Evolutionary conservation across 805 yeast genomes (phyloP).

Genomic region (Starmerella davenportii): DNA sequence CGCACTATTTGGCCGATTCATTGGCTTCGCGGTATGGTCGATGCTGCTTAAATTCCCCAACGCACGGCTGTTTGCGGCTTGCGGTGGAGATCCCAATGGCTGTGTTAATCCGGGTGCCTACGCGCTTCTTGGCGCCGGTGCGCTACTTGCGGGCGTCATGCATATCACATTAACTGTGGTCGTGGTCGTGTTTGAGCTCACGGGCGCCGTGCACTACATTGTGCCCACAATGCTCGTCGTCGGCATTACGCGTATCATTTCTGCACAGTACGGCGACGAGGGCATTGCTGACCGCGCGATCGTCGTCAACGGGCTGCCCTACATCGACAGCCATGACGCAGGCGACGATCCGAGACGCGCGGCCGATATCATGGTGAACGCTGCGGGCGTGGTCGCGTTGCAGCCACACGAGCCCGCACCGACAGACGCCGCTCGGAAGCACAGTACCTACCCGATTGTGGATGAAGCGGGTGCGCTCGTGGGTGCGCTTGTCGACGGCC

Average conservation of each 20-base stretch:
- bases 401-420: neutral
- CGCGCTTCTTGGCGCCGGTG: slow-evolving; percentile 92
- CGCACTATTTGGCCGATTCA: slow-evolving; percentile 77
- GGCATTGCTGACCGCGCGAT: slow-evolving; percentile 97
- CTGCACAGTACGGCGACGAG: slow-evolving; percentile 56
- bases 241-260: slow-evolving; percentile 66
- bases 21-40: slow-evolving; percentile 55
- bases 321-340: slow-evolving; percentile 48
- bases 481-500: slow-evolving; percentile 19
- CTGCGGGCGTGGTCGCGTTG: slow-evolving; percentile 4
- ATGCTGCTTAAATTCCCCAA: slow-evolving; percentile 27
- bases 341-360: slow-evolving; percentile 22
- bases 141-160: slow-evolving; percentile 85
- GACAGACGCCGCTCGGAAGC: slow-evolving; percentile 3
- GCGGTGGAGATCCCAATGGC: slow-evolving; percentile 7
- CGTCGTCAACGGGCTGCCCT: slow-evolving; percentile 70
- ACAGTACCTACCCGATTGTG: slow-evolving; percentile 25
- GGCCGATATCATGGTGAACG: slow-evolving; percentile 44
- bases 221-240: slow-evolving; percentile 94
- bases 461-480: slow-evolving; percentile 19
- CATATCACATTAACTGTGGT: slow-evolving; percentile 85
- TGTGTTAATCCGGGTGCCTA: slow-evolving; percentile 89
- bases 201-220: slow-evolving; percentile 84
- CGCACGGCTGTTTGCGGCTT: slow-evolving; percentile 20
- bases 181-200: slow-evolving; percentile 84